These are phyloP conservation scores for Saprolegnia diclina DNA, from an alignment of 352 stramenopile species.

Conservation along the genomic window DNA sequence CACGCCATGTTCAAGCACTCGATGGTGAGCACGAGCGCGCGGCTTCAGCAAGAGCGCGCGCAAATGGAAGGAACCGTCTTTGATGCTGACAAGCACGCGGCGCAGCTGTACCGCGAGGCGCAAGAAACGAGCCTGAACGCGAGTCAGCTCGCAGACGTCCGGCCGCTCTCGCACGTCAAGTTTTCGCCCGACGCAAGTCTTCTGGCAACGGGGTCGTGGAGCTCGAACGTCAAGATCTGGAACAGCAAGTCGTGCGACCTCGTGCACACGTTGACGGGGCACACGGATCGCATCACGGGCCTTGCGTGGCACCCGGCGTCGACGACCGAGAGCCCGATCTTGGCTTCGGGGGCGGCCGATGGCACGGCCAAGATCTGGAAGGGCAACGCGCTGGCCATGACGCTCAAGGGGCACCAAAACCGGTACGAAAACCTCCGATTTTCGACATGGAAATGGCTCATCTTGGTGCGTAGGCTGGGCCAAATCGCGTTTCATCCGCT, in stretches of 20 bases:
- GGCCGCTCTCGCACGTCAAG: slow-evolving; percentile 76
- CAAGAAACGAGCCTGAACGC: slow-evolving; percentile 80
- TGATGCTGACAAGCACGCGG: slow-evolving; percentile 52
- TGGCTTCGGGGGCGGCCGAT: slow-evolving; percentile 65
- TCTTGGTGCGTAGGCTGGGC: slow-evolving; percentile 32
- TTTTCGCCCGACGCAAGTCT: slow-evolving; percentile 57
- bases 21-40: slow-evolving; percentile 44
- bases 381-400: slow-evolving; percentile 41
- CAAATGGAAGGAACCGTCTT: slow-evolving; percentile 38
- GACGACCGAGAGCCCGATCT: slow-evolving; percentile 50
- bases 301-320: slow-evolving; percentile 71
- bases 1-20: slow-evolving; percentile 79
- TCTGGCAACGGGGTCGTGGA: slow-evolving; percentile 90
- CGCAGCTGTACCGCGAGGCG: slow-evolving; percentile 58
- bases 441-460: not conserved
- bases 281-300: slow-evolving; percentile 84
- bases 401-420: slow-evolving; percentile 63
- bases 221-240: slow-evolving; percentile 92
- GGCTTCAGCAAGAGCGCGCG: slow-evolving; percentile 50
- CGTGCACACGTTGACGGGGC: slow-evolving; percentile 74
- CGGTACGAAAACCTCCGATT: slow-evolving; percentile 26
- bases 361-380: slow-evolving; percentile 73
- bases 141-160: slow-evolving; percentile 93
- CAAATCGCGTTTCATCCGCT: slow-evolving; percentile 93
- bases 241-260: slow-evolving; percentile 61